Evolutionary conservation across 331 rosid genomes (phyloP).

Genomic region (Malus hybrid): DNA sequence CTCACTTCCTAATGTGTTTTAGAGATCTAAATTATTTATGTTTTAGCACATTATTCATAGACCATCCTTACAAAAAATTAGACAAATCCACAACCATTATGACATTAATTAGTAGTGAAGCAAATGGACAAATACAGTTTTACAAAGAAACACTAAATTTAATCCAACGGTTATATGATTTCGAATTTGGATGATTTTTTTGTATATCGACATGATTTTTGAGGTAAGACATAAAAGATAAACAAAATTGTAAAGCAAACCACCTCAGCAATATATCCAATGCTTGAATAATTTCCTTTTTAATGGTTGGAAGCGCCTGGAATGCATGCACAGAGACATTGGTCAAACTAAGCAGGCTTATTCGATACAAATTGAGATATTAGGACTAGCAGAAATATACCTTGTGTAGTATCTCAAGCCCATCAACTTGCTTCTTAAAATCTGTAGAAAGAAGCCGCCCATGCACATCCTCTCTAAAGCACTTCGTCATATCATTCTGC

Average conservation of each 20-base stretch:
- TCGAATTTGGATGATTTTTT: too few relatives aligned
- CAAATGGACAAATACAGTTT: too few relatives aligned
- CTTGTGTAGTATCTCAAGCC: constrained; percentile 91
- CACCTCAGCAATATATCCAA: constrained; percentile 87
- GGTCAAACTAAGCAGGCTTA: neutral
- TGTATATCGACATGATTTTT: too few relatives aligned
- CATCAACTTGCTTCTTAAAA: constrained; percentile 96
- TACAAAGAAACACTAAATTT: too few relatives aligned
- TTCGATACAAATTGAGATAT: neutral
- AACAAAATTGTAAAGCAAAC: constrained; percentile 71
- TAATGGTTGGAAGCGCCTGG: constrained; percentile 85
- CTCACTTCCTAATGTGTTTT: too few relatives aligned
- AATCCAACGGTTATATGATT: too few relatives aligned
- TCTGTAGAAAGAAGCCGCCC: constrained; percentile 83
- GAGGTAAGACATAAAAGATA: too few relatives aligned
- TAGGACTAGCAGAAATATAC: constrained; percentile 23
- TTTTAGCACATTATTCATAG: too few relatives aligned
- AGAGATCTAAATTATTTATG: too few relatives aligned
- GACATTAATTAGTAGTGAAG: too few relatives aligned
- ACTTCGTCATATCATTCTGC: constrained; percentile 91
- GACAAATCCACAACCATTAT: too few relatives aligned
- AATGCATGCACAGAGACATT: constrained; percentile 7
- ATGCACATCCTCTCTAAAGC: constrained; percentile 94
- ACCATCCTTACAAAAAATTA: too few relatives aligned
- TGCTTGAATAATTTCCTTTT: constrained; percentile 78